Percentiles rank a stretch among this genome's conserved stretches.
phyloP scores from a whole-genome alignment of 2,329 filamentous ascomycete species.

The Cyphellophora europaea region DNA sequence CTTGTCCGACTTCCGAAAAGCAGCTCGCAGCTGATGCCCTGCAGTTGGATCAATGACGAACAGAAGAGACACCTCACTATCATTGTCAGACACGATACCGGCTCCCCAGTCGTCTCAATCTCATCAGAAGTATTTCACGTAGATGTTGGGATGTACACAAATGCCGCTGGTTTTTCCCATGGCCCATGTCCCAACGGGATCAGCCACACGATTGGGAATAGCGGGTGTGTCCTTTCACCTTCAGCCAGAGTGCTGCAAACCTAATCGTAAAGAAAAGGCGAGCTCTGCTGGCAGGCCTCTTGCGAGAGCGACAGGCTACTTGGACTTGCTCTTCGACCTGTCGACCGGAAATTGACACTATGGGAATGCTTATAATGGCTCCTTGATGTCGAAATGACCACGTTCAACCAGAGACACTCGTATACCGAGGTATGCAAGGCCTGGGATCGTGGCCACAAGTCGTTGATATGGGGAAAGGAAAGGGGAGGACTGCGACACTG shows the following conservation, averaged over 20 bases:
- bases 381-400: constrained; percentile 3
- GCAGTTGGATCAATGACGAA: no score
- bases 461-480: neutral
- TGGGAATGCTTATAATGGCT: constrained; percentile 1
- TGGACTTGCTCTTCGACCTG: constrained; percentile 3
- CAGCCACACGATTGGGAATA: constrained; percentile 4
- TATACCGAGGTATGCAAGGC: neutral
- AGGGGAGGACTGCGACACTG: neutral
- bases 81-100: no score
- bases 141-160: constrained; percentile 1
- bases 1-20: no score
- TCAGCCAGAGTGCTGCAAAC: neutral
- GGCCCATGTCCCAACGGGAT: constrained; percentile 2
- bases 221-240: constrained; percentile 2
- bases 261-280: neutral
- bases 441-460: constrained; percentile 3
- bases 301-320: constrained; percentile 1
- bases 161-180: constrained; percentile 3
- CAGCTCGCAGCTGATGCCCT: no score
- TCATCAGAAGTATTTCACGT: no score
- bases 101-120: no score
- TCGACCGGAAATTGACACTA: constrained; percentile 4
- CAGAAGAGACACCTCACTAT: no score
- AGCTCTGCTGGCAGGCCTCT: constrained; percentile 1
- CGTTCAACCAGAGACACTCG: constrained; percentile 2